Evolutionary conservation across 805 yeast genomes (phyloP).

Genomic region (Myxozyma neotropica): DNA sequence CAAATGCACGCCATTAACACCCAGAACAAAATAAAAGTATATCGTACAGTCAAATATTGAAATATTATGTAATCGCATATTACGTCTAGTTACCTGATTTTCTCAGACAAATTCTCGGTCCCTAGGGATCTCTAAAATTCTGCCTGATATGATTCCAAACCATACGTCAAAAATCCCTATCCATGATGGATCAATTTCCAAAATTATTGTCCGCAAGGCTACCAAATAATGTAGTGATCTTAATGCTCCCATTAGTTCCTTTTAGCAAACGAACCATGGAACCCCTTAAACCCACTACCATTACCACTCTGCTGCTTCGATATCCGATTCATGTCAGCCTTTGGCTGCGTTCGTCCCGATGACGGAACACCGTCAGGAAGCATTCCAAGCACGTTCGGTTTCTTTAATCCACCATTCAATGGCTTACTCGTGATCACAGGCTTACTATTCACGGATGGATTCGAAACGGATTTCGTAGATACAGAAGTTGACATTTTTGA

Average conservation of each 20-base stretch:
- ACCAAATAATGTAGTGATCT: no score
- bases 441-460: neutral
- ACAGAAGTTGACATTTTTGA: neutral
- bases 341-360: neutral
- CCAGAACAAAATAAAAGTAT: neutral
- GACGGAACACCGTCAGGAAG: conserved; percentile 10
- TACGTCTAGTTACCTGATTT: no score
- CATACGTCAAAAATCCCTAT: no score
- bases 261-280: neutral
- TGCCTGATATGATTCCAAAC: no score
- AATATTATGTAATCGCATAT: neutral
- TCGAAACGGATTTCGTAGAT: neutral
- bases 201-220: no score
- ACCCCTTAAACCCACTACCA: neutral
- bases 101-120: no score
- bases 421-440: neutral
- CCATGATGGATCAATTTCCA: no score
- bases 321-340: neutral
- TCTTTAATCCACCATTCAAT: neutral
- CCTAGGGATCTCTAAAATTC: no score
- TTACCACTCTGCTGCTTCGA: neutral
- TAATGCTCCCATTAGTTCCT: neutral
- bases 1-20: neutral
- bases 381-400: conserved; percentile 1
- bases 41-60: neutral